Evolutionary conservation across 2,329 filamentous ascomycete species (phyloP), one percentile per base, ranked within the genome.

Genomic region (Neofusicoccum cordaticola): DNA sequence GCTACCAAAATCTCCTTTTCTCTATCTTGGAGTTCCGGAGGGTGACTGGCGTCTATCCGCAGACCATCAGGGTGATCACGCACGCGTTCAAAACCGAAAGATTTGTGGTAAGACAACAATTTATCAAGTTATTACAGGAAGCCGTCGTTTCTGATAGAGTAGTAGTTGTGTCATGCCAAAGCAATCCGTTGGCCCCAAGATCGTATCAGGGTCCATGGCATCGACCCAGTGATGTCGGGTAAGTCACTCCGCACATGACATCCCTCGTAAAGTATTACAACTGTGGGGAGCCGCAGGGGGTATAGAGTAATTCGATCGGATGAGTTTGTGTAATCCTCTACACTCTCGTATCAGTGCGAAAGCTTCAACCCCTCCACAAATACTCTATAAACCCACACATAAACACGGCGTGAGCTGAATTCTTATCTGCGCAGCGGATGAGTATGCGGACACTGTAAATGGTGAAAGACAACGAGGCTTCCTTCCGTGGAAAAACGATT

Each of bases 1-100:
- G 90, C 1, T 94, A 92, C 72, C 89, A 93, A 73, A 97, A 97
- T 73, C 79, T 97, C 4, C 78, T 96, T 15, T 93, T 93, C 74
- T 90, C 89, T 12, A 80, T 96, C 71, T 81, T 89, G 67, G 80
- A 82, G 2, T 86, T 84, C 66, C 71, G 74, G 4, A 72, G 74
- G 34, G 71, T 71, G 2, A 75, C 73, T 1, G 79, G 79, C 3
- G 60, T 52, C 1, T 82, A 80, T 66, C 81, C 81, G 0, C 68
- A 71, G 19, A 71, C 73, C 1, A 71, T 83, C 22, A 78, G 78
- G 1, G 69, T 83, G 37, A 73, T 83, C 35, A 82, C 80, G 2
- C 80, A 83, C 69, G 79, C 79, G 0, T 83, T 83, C 74, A 83
- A 83, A 63, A 71, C 77, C 17, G 71, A 70, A 27, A 71, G 81